Percentiles rank a stretch among this genome's conserved stretches.
These are phyloP conservation scores for Tolypocladium sp. DNA, from an alignment of 2,329 filamentous ascomycete genomes.

Conservation along the genomic window DNA sequence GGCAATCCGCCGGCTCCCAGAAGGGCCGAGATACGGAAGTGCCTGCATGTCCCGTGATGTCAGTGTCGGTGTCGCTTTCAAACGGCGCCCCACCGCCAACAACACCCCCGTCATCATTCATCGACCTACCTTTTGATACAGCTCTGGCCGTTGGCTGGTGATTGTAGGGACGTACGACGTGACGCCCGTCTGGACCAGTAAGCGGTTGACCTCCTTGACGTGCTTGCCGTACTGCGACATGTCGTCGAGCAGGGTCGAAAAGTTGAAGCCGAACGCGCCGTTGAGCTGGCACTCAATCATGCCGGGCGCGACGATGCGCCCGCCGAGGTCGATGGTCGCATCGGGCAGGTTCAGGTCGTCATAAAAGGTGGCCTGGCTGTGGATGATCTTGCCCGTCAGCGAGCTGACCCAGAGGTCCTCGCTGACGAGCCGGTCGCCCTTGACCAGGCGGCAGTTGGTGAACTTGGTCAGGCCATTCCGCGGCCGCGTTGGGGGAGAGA, in stretches of 20 bases:
- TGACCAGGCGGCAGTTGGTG: conserved; percentile 76
- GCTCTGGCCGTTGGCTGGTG: conserved; percentile 68
- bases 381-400: conserved; percentile 69
- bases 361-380: conserved; percentile 59
- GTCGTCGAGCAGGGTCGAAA: conserved; percentile 66
- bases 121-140: conserved; percentile 59
- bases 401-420: conserved; percentile 89
- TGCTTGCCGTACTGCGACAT: conserved; percentile 62
- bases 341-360: conserved; percentile 62
- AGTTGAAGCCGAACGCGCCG: conserved; percentile 88
- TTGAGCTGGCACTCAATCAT: conserved; percentile 91
- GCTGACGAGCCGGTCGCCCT: conserved; percentile 55
- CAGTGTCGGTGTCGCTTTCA: background rate
- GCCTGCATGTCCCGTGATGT: conserved; percentile 29
- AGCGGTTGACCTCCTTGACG: conserved; percentile 61
- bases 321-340: conserved; percentile 66
- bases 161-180: conserved; percentile 83
- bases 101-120: background rate
- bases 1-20: conserved; percentile 48
- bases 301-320: conserved; percentile 76
- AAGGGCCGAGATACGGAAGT: conserved; percentile 69
- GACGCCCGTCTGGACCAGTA: conserved; percentile 69
- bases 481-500: conserved; percentile 23
- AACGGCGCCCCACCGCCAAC: background rate
- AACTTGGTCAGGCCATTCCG: conserved; percentile 67